Evolutionary conservation across 805 yeast genomes (phyloP).

Genomic region (Suhomyces emberorum): DNA sequence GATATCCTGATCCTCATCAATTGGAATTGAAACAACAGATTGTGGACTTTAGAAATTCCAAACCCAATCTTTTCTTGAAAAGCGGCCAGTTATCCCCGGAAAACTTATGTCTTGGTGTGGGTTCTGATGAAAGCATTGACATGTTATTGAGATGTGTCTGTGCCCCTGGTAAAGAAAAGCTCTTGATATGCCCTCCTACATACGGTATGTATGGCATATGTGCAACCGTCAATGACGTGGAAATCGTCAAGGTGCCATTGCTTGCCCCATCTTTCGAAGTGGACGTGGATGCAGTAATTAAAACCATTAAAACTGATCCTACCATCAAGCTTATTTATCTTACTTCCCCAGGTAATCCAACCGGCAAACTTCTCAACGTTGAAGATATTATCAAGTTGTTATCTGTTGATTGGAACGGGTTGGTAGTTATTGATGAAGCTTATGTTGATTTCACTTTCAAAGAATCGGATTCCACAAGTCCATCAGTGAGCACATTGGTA

Average conservation of each 20-base stretch:
- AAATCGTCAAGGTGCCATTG: slow-evolving; percentile 69
- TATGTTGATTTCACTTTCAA: slow-evolving; percentile 73
- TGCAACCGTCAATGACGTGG: slow-evolving; percentile 86
- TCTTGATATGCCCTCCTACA: slow-evolving; percentile 89
- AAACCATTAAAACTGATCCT: slow-evolving; percentile 51
- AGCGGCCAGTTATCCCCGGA: slow-evolving; percentile 44
- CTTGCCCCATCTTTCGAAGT: slow-evolving; percentile 49
- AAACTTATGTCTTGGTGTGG: slow-evolving; percentile 91
- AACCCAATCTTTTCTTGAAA: slow-evolving; percentile 27
- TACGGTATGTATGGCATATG: slow-evolving; percentile 96
- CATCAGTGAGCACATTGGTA: slow-evolving; percentile 75
- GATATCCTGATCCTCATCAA: slow-evolving; percentile 98
- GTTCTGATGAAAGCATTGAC: slow-evolving; percentile 95
- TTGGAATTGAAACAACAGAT: slow-evolving; percentile 66
- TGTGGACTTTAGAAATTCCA: slow-evolving; percentile 65
- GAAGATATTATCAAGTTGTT: slow-evolving; percentile 36
- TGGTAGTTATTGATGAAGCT: slow-evolving; percentile 91
- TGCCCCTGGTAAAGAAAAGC: slow-evolving; percentile 75
- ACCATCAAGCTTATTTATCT: slow-evolving; percentile 72
- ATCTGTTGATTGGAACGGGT: slow-evolving; percentile 63
- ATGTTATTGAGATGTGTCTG: slow-evolving; percentile 81
- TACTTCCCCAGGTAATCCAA: slow-evolving; percentile 97
- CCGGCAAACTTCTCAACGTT: slow-evolving; percentile 62
- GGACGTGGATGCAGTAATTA: slow-evolving; percentile 53
- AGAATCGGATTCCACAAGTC: slow-evolving; percentile 27